Conservation (phyloP, 495 filamentous ascomycete genomes). For the Penicillium verhagenii region DNA sequence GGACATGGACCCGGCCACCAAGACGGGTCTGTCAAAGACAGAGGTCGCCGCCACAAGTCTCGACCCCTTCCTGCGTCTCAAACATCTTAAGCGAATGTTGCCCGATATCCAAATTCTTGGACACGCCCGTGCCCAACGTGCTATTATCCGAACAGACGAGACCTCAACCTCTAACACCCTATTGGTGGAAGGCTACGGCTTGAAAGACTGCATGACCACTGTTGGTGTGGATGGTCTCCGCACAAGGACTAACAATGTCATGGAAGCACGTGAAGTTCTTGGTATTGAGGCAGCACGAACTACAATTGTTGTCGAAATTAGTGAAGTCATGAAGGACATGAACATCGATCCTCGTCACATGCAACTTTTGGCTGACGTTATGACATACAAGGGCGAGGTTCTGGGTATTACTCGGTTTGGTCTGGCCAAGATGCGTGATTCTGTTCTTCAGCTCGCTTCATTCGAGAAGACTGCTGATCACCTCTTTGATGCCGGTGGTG, state of each 20-base stretch:
- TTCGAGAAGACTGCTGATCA: slow-evolving; percentile 99
- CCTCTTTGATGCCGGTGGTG: slow-evolving; percentile 89
- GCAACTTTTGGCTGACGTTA: slow-evolving; percentile 96
- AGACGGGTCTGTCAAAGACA: slow-evolving; percentile 51
- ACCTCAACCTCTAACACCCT: slow-evolving; percentile 61
- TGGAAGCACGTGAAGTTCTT: slow-evolving; percentile 89
- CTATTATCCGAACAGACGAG: slow-evolving; percentile 80
- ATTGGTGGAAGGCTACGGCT: slow-evolving; percentile 91
- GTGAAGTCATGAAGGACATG: slow-evolving; percentile 83
- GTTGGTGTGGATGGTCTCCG: slow-evolving; percentile 75
- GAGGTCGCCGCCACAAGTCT: slow-evolving; percentile 54
- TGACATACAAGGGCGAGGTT: slow-evolving; percentile 98
- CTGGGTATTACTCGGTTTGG: slow-evolving; percentile 98
- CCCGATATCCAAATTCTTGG: slow-evolving; percentile 80
- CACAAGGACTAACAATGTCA: slow-evolving; percentile 79
- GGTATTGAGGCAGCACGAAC: slow-evolving; percentile 92
- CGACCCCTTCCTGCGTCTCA: slow-evolving; percentile 78
- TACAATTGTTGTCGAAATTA: slow-evolving; percentile 81
- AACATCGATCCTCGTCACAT: slow-evolving; percentile 97
- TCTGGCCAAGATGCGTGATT: slow-evolving; percentile 94
- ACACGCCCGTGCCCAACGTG: slow-evolving; percentile 79
- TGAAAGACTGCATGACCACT: slow-evolving; percentile 87
- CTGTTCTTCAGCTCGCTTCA: slow-evolving; percentile 88
- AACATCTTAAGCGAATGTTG: slow-evolving; percentile 77
- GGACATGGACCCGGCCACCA: slow-evolving; percentile 56